phyloP scores from a whole-genome alignment of 2,329 filamentous ascomycete genomes.

The Pseudopyricularia javanii region DNA sequence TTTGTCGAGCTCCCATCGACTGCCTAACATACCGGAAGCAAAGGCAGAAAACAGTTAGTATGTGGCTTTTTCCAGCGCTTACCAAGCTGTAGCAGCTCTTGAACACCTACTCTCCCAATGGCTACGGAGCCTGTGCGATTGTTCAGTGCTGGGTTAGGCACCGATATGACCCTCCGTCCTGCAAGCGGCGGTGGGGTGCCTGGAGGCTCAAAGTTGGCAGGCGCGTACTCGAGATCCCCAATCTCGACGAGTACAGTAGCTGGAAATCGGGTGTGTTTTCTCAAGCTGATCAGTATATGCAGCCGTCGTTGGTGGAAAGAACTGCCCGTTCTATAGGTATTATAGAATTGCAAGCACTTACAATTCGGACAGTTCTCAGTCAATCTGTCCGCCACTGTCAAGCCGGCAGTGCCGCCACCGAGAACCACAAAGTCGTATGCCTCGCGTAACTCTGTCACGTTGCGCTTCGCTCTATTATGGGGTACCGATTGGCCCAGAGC shows the following conservation, averaged over 20 bases:
- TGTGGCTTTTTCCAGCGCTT: no score
- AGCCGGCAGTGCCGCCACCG: not conserved
- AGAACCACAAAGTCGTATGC: conserved; percentile 1
- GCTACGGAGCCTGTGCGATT: not conserved
- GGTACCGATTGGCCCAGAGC: not conserved
- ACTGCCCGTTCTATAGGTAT: no score
- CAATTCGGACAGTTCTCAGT: conserved; percentile 16
- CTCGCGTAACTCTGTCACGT: not conserved
- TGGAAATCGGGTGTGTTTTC: not conserved
- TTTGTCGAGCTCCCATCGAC: not conserved
- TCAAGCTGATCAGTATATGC: not conserved
- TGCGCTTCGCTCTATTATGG: not conserved
- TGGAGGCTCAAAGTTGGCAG: not conserved
- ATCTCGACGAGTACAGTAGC: not conserved
- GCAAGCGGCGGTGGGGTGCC: not conserved
- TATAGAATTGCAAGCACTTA: conserved; percentile 8
- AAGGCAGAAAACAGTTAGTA: not conserved
- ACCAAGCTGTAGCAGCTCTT: no score
- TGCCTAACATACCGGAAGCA: not conserved
- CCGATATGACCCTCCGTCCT: not conserved
- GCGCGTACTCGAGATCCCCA: conserved; percentile 1
- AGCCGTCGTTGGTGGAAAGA: not conserved
- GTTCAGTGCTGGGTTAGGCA: not conserved
- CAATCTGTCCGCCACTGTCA: not conserved
- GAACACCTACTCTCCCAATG: not conserved